Base-by-base conservation (phyloP, 805 yeast genomes). In the Yueomyces sinensis region DNA sequence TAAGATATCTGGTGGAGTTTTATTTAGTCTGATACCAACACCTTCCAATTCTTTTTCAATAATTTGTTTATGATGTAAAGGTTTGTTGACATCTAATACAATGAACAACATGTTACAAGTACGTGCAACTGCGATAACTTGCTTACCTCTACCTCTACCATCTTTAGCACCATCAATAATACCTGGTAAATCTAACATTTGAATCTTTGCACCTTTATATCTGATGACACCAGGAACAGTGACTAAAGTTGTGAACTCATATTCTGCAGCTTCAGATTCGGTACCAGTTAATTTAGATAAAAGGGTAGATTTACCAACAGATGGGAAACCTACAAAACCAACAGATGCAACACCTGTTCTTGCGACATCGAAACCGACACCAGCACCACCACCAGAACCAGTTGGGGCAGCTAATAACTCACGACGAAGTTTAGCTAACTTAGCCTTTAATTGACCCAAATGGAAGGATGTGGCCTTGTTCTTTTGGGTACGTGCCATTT, bases 121-220 rank as follows among this genome's bases (percentile, higher is more conserved):
- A 61, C 98, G 74, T n/a, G 97, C 97, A 39, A 91, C 98, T 2
- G 98, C 98, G 61, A 91, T 91, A 37, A 91, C 98, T 62, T 91
- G 98, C 47, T 72, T 79, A 69, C 94, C 94, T 68, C 94, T 70
- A 63, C 94, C 94, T 56, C 80, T 74, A 61, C 94, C 94, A 50
- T 82, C 91, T 45, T 81, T 81, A 41, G 94, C 94, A 60, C 93
- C 93, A 59, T 82, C 91, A 51, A 82, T 81, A 46, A 82, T 82
- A 55, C 94, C 94, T 7, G 94, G 94, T 42, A 82, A 71, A 70
- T 82, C 94, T 49, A 82, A 61, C 94, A 91, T 84, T 65, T 91
- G 99, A 44, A 91, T 79, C 64, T 84, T 89, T 35, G 98, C 97
- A 52, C 99, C 99, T 47, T 87, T 83, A 54, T 84, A 89, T 60